Percentiles rank a stretch among this genome's conserved stretches.
phyloP scores from a whole-genome alignment of 441 rosid genomes.

The Corymbia calophylla region DNA sequence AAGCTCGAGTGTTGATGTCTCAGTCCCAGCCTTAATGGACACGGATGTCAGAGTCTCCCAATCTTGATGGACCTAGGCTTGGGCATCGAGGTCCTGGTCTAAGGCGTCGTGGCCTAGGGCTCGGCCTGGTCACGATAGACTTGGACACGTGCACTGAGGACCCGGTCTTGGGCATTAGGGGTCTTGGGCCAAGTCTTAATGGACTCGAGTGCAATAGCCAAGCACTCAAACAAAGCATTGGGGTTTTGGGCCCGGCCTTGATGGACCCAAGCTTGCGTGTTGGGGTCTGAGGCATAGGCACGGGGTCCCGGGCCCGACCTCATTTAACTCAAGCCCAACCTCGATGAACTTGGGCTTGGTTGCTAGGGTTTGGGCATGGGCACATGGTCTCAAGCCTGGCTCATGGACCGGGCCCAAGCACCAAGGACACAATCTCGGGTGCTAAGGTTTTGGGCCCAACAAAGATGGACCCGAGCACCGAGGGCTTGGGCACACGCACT shows the following conservation, averaged over 20 bases:
- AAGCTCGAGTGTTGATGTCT: not conserved
- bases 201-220: not conserved
- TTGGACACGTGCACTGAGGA: not conserved
- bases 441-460: too few relatives aligned
- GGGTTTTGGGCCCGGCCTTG: not conserved
- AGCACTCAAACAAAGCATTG: not conserved
- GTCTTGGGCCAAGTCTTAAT: not conserved
- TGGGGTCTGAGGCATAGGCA: not conserved
- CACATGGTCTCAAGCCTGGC: too few relatives aligned
- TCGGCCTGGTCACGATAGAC: not conserved
- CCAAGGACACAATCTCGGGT: too few relatives aligned
- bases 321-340: not conserved
- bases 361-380: not conserved
- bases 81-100: rapidly evolving
- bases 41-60: rapidly evolving
- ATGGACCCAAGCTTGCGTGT: not conserved
- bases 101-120: not conserved
- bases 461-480: too few relatives aligned
- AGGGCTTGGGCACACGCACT: too few relatives aligned
- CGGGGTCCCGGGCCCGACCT: not conserved
- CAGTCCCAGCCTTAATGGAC: rapidly evolving
- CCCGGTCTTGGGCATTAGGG: not conserved
- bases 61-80: not conserved
- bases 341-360: not conserved
- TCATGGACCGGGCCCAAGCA: too few relatives aligned